Percentiles rank a stretch among this genome's conserved stretches.
These are phyloP conservation scores for Lentinus tigrinus DNA, from an alignment of 768 basidiomycete species.

Conservation along the genomic window DNA sequence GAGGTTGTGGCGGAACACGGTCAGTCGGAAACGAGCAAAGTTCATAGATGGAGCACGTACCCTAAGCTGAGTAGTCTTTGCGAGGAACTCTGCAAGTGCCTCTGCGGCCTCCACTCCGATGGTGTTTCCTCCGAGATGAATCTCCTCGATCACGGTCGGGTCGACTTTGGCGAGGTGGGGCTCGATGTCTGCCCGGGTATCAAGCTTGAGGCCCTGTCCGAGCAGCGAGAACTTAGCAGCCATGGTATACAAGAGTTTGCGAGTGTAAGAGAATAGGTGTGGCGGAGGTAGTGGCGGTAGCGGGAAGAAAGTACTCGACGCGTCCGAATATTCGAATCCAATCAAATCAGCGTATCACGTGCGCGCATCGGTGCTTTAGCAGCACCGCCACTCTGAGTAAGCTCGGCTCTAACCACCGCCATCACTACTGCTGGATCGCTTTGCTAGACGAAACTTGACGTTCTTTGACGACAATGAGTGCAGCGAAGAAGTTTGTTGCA, in stretches of 20 bases:
- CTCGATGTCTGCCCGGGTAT: slow-evolving; percentile 71
- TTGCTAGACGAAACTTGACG: not conserved
- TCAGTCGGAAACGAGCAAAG: not conserved
- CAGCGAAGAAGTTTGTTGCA: slow-evolving; percentile 18
- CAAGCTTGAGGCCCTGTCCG: slow-evolving; percentile 78
- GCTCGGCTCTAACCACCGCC: slow-evolving; percentile 4
- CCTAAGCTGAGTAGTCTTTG: slow-evolving; percentile 65
- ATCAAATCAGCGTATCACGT: slow-evolving; percentile 9
- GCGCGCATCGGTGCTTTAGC: not conserved
- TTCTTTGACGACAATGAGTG: not conserved
- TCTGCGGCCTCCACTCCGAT: slow-evolving; percentile 88
- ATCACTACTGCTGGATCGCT: not conserved
- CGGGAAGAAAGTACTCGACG: slow-evolving; percentile 1
- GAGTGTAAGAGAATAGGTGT: not conserved
- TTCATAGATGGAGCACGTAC: slow-evolving; percentile 40
- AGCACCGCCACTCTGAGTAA: slow-evolving; percentile 8
- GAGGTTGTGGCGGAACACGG: not conserved
- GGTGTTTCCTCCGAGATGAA: slow-evolving; percentile 93
- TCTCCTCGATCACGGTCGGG: slow-evolving; percentile 72
- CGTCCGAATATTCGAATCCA: slow-evolving; percentile 8
- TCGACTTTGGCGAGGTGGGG: slow-evolving; percentile 68
- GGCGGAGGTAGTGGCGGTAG: slow-evolving; percentile 3
- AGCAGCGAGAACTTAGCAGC: slow-evolving; percentile 47
- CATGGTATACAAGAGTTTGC: slow-evolving; percentile 10
- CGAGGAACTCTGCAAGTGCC: slow-evolving; percentile 78